Conservation (phyloP, 176 grass and related monocot species). For the Juncus effusus region DNA sequence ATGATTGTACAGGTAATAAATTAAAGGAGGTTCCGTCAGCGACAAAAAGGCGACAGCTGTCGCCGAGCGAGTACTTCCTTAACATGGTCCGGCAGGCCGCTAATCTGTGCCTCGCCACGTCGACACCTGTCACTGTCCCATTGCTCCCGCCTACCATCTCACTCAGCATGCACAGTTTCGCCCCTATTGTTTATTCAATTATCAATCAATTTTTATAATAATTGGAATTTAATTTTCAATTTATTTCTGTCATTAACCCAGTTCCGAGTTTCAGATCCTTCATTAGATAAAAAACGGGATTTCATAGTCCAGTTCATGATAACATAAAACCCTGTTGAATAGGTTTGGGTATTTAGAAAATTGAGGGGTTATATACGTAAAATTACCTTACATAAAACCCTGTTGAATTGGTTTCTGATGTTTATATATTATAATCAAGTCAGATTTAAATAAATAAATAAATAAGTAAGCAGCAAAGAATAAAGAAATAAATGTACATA, state of each 20-base stretch:
- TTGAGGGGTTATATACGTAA: too few species aligned
- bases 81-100: constrained; percentile 90
- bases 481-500: constrained; percentile 19
- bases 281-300: too few species aligned
- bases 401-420: background rate
- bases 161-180: constrained; percentile 93
- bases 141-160: constrained; percentile 56
- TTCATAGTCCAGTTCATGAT: too few species aligned
- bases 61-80: constrained; percentile 82
- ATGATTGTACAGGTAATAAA: constrained; percentile 50
- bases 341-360: background rate
- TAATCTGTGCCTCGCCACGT: constrained; percentile 78
- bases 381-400: background rate
- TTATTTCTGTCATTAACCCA: background rate
- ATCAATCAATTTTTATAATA: constrained; percentile 1
- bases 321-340: background rate
- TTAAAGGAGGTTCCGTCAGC: constrained; percentile 84
- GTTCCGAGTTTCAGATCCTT: background rate
- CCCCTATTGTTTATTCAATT: constrained; percentile 45
- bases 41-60: constrained; percentile 76
- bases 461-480: background rate
- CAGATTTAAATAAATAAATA: background rate
- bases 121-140: constrained; percentile 88
- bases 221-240: background rate
- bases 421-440: background rate